phyloP scores from a whole-genome alignment of 106 monocot genomes.

The Ottelia alismoides region DNA sequence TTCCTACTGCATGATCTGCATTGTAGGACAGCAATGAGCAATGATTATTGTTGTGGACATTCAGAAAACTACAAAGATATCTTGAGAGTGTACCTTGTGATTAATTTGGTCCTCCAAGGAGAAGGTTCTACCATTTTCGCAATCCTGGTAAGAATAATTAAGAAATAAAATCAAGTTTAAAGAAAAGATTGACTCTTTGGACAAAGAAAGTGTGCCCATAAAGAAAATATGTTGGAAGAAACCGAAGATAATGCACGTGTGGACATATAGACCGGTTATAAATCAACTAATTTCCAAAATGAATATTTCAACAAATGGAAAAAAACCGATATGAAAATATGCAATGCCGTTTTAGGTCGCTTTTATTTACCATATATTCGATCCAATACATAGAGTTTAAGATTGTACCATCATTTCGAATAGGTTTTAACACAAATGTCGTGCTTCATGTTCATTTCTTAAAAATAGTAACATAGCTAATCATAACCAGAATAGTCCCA shows the following conservation, averaged over 20 bases:
- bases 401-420: not conserved
- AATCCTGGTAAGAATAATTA: constrained; percentile 8
- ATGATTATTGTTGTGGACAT: too few species aligned
- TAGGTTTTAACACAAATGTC: not conserved
- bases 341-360: too few species aligned
- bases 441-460: too few species aligned
- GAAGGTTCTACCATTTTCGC: constrained; percentile 12
- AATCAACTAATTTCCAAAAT: not conserved
- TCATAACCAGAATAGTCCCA: too few species aligned
- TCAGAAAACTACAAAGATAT: too few species aligned
- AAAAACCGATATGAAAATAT: not conserved
- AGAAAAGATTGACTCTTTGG: not conserved
- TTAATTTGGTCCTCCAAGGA: constrained; percentile 21
- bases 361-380: too few species aligned
- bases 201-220: not conserved
- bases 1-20: too few species aligned
- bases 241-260: too few species aligned
- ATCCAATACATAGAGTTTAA: not conserved
- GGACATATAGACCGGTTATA: too few species aligned
- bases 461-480: too few species aligned
- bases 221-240: too few species aligned
- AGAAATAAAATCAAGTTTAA: not conserved
- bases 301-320: not conserved
- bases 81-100: constrained; percentile 14
- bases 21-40: too few species aligned